Evolutionary conservation across 352 stramenopile genomes (phyloP).

Genomic region (Aphanomyces cochlioides): DNA sequence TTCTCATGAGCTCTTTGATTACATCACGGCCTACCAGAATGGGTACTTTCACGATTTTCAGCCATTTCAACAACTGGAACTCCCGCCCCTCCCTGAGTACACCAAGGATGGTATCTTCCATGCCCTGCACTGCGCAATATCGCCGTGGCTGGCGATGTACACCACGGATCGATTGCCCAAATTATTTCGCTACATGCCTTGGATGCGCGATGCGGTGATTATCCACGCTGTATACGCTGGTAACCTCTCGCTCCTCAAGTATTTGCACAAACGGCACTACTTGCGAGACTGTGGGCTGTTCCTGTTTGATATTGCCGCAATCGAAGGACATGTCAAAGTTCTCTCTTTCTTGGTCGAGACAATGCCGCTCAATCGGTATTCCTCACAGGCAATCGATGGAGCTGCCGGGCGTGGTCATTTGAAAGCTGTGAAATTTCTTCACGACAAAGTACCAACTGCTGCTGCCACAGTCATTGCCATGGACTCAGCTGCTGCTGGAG

Average conservation of each 20-base stretch:
- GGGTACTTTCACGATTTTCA: background rate
- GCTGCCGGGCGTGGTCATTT: slow-evolving; percentile 4
- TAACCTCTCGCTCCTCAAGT: background rate
- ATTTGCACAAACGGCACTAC: background rate
- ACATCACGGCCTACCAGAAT: background rate
- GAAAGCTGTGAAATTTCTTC: background rate
- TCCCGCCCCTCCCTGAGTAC: background rate
- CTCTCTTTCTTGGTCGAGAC: slow-evolving; percentile 39
- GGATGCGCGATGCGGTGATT: background rate
- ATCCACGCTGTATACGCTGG: background rate
- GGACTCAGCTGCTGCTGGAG: background rate
- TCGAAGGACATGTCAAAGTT: slow-evolving; percentile 36
- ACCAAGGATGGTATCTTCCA: background rate
- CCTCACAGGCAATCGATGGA: slow-evolving; percentile 23
- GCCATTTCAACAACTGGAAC: background rate
- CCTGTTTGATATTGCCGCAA: slow-evolving; percentile 38
- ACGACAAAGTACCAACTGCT: background rate
- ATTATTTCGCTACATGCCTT: background rate
- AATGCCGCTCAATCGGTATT: slow-evolving; percentile 30
- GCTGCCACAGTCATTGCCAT: background rate
- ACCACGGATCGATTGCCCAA: background rate
- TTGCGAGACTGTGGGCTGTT: background rate
- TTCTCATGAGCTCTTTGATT: background rate
- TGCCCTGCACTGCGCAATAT: background rate
- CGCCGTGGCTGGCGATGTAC: background rate